Evolutionary conservation across 371 early-diverging fungal genomes (phyloP).

Genomic region (Apophysomyces sp.): DNA sequence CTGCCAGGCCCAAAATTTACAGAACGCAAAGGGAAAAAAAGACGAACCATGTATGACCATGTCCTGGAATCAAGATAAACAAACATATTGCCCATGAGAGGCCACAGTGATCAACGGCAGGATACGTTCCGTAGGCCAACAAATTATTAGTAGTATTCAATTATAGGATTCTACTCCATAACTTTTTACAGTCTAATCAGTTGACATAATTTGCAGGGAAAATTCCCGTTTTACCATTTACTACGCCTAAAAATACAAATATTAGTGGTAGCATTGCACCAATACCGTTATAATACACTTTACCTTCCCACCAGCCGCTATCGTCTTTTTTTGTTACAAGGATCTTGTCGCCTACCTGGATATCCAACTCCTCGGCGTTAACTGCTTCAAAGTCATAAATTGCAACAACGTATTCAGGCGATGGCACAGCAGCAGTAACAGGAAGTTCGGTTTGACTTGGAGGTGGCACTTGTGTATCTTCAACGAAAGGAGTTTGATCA

Average conservation of each 20-base stretch:
- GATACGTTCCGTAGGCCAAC: too few species aligned
- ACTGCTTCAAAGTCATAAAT: slow-evolving; percentile 80
- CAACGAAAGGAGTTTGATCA: not conserved
- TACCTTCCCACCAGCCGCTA: slow-evolving; percentile 81
- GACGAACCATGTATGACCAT: too few species aligned
- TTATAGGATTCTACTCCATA: too few species aligned
- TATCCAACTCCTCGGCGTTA: slow-evolving; percentile 69
- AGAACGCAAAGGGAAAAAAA: too few species aligned
- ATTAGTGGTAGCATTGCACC: not conserved
- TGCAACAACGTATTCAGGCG: slow-evolving; percentile 53
- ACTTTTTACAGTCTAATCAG: too few species aligned
- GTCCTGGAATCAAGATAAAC: too few species aligned
- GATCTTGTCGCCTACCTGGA: slow-evolving; percentile 70
- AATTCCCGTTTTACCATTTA: slow-evolving; percentile 69
- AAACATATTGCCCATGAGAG: too few species aligned
- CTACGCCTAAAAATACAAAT: slow-evolving; percentile 41
- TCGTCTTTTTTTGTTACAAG: slow-evolving; percentile 63
- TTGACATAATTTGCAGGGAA: slow-evolving; percentile 84
- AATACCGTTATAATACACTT: too few species aligned
- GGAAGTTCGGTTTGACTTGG: not conserved
- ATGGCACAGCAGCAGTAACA: not conserved
- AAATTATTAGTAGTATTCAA: too few species aligned
- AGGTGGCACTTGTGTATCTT: not conserved
- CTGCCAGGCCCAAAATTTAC: too few species aligned
- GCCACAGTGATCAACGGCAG: too few species aligned